phyloP scores from a whole-genome alignment of 1,284 basidiomycete species.

The Ganoderma sinense region DNA sequence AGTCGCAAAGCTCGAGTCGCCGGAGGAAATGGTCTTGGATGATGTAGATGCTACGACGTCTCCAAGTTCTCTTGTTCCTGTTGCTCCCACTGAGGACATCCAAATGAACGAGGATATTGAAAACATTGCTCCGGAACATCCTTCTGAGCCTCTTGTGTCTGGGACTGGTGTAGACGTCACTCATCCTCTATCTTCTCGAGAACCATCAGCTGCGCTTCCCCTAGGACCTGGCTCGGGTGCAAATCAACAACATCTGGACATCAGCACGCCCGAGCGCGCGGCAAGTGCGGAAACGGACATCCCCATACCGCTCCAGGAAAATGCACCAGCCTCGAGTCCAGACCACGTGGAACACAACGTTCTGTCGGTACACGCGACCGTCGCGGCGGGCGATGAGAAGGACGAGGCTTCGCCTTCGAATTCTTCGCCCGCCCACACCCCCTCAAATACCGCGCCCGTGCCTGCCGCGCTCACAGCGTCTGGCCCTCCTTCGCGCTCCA shows the following conservation, averaged over 20 bases:
- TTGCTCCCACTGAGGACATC: neutral
- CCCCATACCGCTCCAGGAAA: neutral
- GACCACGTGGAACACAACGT: neutral
- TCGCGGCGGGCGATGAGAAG: neutral
- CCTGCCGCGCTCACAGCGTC: neutral
- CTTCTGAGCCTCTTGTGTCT: neutral
- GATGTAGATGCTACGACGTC: neutral
- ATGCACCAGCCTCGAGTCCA: neutral
- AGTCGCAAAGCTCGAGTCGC: neutral
- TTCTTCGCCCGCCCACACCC: neutral
- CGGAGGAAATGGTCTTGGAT: constrained; percentile 3
- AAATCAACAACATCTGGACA: neutral
- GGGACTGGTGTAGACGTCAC: neutral
- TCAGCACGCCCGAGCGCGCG: neutral
- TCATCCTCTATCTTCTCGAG: neutral
- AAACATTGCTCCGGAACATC: constrained; percentile 3
- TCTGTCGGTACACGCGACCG: neutral
- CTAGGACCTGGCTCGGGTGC: neutral
- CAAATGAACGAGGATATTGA: neutral
- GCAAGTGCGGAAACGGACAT: neutral
- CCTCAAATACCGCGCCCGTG: neutral
- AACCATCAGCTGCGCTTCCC: neutral
- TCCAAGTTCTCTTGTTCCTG: neutral
- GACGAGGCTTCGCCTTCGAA: neutral
- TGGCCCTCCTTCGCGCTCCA: neutral